These are phyloP conservation scores for Rhododendron mucronatum DNA, from an alignment of 148 eudicot species.

Conservation along the genomic window DNA sequence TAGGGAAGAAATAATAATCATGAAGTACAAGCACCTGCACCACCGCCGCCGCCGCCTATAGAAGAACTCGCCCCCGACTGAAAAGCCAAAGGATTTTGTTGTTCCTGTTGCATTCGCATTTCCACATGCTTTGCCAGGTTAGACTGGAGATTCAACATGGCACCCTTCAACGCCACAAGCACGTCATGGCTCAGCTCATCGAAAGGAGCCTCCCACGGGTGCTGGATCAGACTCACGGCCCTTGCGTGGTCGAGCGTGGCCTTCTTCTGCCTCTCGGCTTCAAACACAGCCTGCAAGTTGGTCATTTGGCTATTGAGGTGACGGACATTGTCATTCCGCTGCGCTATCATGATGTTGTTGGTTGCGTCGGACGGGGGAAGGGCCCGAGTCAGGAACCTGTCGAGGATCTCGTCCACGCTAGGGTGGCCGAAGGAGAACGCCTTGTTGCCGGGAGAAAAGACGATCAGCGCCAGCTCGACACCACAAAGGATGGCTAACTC, in stretches of 20 bases:
- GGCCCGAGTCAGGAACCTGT: conserved; percentile 9
- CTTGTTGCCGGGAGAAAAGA: conserved; percentile 23
- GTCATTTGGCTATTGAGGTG: conserved; percentile 13
- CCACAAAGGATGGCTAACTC: conserved; percentile 34
- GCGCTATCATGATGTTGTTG: conserved; percentile 4
- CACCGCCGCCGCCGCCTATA: background rate
- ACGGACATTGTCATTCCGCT: background rate
- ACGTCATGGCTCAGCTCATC: conserved; percentile 4
- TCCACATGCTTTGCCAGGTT: background rate
- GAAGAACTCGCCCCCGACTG: background rate
- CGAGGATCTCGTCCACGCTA: conserved; percentile 8
- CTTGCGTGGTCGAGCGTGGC: background rate
- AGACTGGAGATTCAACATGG: conserved; percentile 23
- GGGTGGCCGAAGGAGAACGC: conserved; percentile 29
- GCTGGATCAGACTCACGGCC: background rate
- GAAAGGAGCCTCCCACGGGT: conserved; percentile 26
- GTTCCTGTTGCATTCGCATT: background rate
- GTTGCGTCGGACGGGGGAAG: background rate
- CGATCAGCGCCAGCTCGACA: conserved; percentile 17
- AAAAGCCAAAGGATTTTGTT: background rate
- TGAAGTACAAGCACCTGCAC: background rate
- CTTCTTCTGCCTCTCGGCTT: conserved; percentile 7
- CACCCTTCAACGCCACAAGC: conserved; percentile 20
- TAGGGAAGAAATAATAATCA: background rate
- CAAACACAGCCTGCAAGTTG: background rate